Conservation (phyloP, 805 yeast species). For the Ogataea wickerhamii region DNA sequence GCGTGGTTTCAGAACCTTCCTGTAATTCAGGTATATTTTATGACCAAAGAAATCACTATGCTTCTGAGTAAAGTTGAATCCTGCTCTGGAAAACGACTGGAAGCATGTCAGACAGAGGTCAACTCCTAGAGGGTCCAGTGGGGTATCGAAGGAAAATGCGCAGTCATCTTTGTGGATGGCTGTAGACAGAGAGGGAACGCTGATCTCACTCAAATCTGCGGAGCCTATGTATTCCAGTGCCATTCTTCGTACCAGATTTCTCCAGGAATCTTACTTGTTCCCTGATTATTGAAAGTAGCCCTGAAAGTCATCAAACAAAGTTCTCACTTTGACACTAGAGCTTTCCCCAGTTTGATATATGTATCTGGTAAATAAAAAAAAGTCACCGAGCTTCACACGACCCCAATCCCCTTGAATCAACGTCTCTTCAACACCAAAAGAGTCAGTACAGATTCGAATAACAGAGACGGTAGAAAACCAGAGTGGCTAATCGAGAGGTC, state of each 20-base stretch:
- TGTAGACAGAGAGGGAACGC: conserved; percentile 29
- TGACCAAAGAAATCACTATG: conserved; percentile 57
- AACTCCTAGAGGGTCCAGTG: conserved; percentile 52
- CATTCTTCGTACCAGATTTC: too few relatives aligned
- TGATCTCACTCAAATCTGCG: conserved; percentile 14
- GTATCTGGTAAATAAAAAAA: too few relatives aligned
- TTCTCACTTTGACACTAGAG: too few relatives aligned
- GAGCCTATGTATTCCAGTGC: conserved; percentile 18
- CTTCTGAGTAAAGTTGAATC: conserved; percentile 47
- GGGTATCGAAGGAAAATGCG: conserved; percentile 76
- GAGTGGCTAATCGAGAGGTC: conserved; percentile 13
- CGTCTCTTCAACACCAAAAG: background rate
- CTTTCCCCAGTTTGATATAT: too few relatives aligned
- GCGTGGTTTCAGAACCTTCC: conserved; percentile 46
- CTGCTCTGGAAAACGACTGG: conserved; percentile 58
- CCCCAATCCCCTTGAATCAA: background rate
- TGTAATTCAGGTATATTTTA: conserved; percentile 54
- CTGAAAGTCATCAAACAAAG: too few relatives aligned
- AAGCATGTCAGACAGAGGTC: conserved; percentile 75
- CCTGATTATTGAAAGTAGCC: too few relatives aligned
- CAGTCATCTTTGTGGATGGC: conserved; percentile 84
- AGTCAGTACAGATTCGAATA: background rate
- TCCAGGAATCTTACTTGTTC: too few relatives aligned
- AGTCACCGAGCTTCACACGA: background rate
- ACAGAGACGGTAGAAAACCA: background rate